These are phyloP conservation scores for Vaccinium myrtillus DNA, from an alignment of 148 eudicot species.

Conservation along the genomic window DNA sequence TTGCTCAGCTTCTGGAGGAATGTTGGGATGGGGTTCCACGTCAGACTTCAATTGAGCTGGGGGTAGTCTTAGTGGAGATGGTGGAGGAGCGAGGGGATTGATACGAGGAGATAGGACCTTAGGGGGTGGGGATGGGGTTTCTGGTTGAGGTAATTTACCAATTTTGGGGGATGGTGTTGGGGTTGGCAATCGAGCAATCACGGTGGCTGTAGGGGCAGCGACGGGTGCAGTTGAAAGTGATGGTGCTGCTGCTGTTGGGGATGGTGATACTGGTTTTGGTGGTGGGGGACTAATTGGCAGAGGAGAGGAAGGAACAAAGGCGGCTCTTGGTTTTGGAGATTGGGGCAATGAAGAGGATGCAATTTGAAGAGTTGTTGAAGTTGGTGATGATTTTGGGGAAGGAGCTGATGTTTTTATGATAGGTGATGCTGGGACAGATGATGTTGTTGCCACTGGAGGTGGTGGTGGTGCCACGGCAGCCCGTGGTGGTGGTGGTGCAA, in stretches of 20 bases:
- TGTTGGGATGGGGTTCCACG: conserved; percentile 17
- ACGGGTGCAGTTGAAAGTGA: neutral
- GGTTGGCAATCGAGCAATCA: neutral
- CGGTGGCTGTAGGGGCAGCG: conserved; percentile 29
- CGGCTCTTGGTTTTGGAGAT: conserved; percentile 16
- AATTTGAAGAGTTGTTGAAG: neutral
- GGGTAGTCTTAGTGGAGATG: conserved; percentile 61
- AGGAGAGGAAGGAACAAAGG: conserved; percentile 14
- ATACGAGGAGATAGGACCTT: neutral
- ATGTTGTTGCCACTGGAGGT: neutral
- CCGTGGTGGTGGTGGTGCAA: conserved; percentile 19
- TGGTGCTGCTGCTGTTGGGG: neutral
- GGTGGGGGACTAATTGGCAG: neutral
- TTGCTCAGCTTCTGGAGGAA: conserved; percentile 41
- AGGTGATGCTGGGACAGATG: conserved; percentile 16
- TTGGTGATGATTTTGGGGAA: neutral
- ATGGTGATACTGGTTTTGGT: neutral
- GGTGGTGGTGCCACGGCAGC: neutral
- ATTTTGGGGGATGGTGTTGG: neutral
- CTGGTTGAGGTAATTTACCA: conserved; percentile 18
- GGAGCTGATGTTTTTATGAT: neutral
- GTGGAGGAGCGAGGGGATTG: conserved; percentile 30
- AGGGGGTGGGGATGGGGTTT: conserved; percentile 41
- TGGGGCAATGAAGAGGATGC: neutral
- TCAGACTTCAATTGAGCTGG: conserved; percentile 43